These are phyloP conservation scores for Dalbergia oliveri DNA, from an alignment of 306 rosid genomes.

Conservation along the genomic window DNA sequence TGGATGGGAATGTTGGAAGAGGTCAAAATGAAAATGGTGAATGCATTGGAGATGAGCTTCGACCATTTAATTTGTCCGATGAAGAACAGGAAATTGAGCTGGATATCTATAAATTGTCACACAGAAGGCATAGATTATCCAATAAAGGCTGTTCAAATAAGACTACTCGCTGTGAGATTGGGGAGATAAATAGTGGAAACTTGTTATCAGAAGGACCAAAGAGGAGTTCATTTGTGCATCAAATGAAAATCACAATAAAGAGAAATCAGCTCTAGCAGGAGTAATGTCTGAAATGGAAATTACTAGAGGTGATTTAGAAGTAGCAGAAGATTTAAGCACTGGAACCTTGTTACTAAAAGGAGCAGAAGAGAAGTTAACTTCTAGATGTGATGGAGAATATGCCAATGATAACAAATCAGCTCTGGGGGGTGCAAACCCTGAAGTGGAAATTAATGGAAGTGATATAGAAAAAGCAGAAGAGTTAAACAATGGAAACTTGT, in stretches of 20 bases:
- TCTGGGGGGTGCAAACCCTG: conserved; percentile 33
- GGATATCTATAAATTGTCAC: conserved; percentile 49
- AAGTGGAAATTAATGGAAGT: conserved; percentile 37
- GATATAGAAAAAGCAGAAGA: conserved; percentile 4
- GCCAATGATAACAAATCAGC: conserved; percentile 33
- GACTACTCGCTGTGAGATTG: conserved; percentile 55
- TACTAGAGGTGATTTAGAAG: conserved; percentile 35
- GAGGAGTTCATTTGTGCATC: conserved; percentile 28
- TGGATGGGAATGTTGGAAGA: conserved; percentile 45
- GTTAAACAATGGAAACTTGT: conserved; percentile 10
- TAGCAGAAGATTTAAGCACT: neutral
- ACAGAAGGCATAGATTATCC: conserved; percentile 53
- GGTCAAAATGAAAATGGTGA: conserved; percentile 44
- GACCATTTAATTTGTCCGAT: conserved; percentile 45
- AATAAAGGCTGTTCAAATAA: conserved; percentile 52
- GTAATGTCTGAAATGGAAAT: conserved; percentile 46
- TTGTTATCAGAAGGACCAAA: conserved; percentile 36
- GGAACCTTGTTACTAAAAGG: neutral
- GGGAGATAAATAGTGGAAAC: conserved; percentile 47
- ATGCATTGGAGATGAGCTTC: conserved; percentile 48
- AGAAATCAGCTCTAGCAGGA: conserved; percentile 42
- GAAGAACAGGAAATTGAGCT: conserved; percentile 56
- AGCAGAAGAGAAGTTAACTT: conserved; percentile 1
- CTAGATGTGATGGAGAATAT: neutral
- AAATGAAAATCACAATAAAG: conserved; percentile 41